Conservation (phyloP, 2,329 filamentous ascomycete genomes). For the Bipolaris victoriae region DNA sequence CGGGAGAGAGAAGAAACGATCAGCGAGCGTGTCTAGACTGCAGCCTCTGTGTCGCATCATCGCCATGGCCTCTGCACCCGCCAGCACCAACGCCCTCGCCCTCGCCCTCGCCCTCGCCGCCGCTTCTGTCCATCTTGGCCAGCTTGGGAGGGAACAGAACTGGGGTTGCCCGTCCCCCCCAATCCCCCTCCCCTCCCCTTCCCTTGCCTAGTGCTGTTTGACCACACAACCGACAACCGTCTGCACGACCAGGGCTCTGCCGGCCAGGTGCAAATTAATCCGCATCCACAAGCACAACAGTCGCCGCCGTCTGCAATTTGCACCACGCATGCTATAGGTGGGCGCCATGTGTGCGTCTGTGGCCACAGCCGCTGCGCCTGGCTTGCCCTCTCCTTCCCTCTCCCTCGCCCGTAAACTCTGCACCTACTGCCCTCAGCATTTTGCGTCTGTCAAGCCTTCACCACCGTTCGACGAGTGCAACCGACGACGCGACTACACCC, state of each 20-base stretch:
- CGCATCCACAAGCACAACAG: slow-evolving; percentile 7
- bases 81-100: no score
- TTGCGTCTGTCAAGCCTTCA: not conserved
- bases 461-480: not conserved
- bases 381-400: not conserved
- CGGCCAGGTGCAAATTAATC: slow-evolving; percentile 28
- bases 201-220: slow-evolving; percentile 30
- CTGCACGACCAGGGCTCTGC: slow-evolving; percentile 22
- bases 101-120: no score
- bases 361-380: not conserved
- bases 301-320: slow-evolving; percentile 11
- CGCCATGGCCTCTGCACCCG: not conserved
- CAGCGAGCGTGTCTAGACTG: not conserved
- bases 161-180: slow-evolving; percentile 1
- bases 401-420: not conserved
- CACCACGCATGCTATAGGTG: not conserved
- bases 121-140: not conserved
- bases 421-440: not conserved
- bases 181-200: not conserved
- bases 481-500: slow-evolving; percentile 1
- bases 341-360: no score
- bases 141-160: not conserved
- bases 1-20: not conserved
- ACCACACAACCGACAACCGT: slow-evolving; percentile 25
- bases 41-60: not conserved